phyloP scores from a whole-genome alignment of 768 basidiomycete genomes.

The Pleurotus citrinopileatus region DNA sequence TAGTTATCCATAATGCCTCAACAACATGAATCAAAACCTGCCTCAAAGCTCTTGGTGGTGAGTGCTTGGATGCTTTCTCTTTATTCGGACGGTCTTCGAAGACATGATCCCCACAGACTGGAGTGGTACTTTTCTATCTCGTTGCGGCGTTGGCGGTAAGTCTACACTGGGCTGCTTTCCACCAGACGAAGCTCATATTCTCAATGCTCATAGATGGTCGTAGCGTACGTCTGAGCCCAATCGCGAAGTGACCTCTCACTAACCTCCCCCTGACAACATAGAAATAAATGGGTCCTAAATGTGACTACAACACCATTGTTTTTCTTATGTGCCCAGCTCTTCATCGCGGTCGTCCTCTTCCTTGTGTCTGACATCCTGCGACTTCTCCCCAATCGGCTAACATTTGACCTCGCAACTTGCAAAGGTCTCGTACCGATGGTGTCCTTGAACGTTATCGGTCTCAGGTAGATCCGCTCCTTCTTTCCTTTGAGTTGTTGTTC shows the following conservation, averaged over 20 bases:
- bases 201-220: constrained; percentile 68
- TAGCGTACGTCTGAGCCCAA: constrained; percentile 55
- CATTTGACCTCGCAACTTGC: constrained; percentile 60
- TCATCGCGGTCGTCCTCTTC: constrained; percentile 79
- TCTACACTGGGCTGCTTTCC: constrained; percentile 16
- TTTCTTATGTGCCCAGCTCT: constrained; percentile 79
- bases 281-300: constrained; percentile 92
- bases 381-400: constrained; percentile 63
- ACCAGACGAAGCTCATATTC: background rate
- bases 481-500: background rate
- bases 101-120: constrained; percentile 39
- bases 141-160: constrained; percentile 85
- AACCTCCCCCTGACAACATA: constrained; percentile 25
- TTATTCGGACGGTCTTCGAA: constrained; percentile 21
- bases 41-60: constrained; percentile 15
- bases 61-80: constrained; percentile 21
- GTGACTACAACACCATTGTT: constrained; percentile 74
- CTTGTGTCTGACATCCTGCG: constrained; percentile 57
- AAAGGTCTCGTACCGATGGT: constrained; percentile 79
- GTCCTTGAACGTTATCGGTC: constrained; percentile 72
- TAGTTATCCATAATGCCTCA: constrained; percentile 12
- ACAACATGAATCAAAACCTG: constrained; percentile 12
- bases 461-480: constrained; percentile 53
- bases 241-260: background rate
- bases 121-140: constrained; percentile 82